Evolutionary conservation across 192 early-diverging fungal genomes (phyloP).

Genomic region (Hyaloraphidium curvatum): DNA sequence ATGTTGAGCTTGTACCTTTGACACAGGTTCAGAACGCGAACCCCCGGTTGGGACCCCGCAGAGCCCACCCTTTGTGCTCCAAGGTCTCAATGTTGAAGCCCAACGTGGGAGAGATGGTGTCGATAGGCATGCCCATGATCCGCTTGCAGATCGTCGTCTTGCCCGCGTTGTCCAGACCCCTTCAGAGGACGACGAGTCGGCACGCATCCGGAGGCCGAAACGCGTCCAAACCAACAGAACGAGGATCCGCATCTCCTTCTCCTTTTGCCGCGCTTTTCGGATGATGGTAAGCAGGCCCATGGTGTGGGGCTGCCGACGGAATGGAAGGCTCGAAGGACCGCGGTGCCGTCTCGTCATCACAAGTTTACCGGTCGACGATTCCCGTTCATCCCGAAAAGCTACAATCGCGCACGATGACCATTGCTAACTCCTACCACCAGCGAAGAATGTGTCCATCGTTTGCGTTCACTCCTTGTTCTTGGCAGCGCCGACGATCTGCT

Average conservation of each 20-base stretch:
- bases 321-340: no score
- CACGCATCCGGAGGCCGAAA: background rate
- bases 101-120: constrained; percentile 80
- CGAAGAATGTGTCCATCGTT: no score
- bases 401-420: no score
- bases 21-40: no score
- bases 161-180: constrained; percentile 95
- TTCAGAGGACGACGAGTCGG: constrained; percentile 9
- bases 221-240: constrained; percentile 40
- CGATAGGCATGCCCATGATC: constrained; percentile 81
- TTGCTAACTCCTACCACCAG: no score
- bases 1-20: constrained; percentile 66
- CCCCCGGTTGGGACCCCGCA: no score
- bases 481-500: no score
- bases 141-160: constrained; percentile 96
- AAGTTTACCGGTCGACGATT: no score
- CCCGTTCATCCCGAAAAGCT: no score
- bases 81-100: constrained; percentile 97
- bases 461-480: no score
- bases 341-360: no score
- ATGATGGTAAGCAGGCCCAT: constrained; percentile 96
- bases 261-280: constrained; percentile 73
- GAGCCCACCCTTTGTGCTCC: constrained; percentile 46
- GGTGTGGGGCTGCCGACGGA: background rate
- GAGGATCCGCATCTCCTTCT: constrained; percentile 83